Percentiles rank a stretch among this genome's conserved stretches.
Evolutionary conservation across 495 filamentous ascomycete species (phyloP).

Genomic region (Annulohypoxylon stygium): DNA sequence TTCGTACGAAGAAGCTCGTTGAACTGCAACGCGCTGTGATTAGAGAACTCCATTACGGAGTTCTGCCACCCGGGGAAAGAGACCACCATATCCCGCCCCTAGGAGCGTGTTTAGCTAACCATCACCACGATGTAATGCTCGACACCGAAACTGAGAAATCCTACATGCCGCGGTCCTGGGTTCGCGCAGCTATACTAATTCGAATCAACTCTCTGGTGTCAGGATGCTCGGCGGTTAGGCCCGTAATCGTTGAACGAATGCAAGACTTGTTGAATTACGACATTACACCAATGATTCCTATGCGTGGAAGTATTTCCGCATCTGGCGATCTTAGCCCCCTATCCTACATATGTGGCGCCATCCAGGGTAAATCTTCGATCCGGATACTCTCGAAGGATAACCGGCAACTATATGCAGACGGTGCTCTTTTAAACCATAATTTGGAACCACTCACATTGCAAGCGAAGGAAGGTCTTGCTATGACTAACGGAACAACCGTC

Average conservation of each 20-base stretch:
- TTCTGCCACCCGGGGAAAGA: neutral
- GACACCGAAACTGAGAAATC: neutral
- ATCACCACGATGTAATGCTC: neutral
- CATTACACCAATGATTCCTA: neutral
- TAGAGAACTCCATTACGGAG: neutral
- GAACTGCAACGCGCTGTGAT: neutral
- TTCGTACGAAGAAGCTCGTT: neutral
- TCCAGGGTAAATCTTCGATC: neutral
- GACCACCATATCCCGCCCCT: conserved; percentile 2
- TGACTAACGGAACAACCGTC: neutral
- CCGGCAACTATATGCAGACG: neutral
- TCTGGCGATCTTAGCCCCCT: neutral
- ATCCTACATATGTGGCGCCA: neutral
- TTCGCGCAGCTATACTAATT: neutral
- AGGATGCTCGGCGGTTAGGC: neutral
- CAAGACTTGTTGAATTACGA: neutral
- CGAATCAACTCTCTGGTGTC: neutral
- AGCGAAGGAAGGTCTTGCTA: neutral
- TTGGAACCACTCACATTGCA: neutral
- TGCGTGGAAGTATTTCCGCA: neutral
- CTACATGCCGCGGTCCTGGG: neutral
- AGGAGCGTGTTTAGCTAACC: neutral
- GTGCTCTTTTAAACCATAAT: neutral
- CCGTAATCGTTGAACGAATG: neutral
- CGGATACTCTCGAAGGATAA: conserved; percentile 1